Base-by-base conservation (phyloP, 2,329 filamentous ascomycete genomes). In the Aspergillus sp. region DNA sequence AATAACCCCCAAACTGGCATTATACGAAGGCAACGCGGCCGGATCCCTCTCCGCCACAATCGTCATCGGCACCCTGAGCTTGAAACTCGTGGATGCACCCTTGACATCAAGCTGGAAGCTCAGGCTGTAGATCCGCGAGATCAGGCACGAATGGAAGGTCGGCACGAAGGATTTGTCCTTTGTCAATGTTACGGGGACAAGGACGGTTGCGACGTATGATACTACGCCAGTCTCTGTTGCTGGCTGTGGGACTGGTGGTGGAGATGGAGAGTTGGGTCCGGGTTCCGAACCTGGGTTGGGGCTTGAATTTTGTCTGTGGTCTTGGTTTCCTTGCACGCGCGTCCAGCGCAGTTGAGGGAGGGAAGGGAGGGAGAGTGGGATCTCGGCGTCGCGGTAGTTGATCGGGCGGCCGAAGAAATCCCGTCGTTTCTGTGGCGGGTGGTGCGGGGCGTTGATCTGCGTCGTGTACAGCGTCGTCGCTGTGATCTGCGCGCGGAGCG, bases 81-180 rank as follows among this genome's bases (percentile, higher is more conserved):
- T n/a, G 9, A 66, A 57, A 3, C 58, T 54, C 9, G 46, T n/a
- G 0, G 52, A 31, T 11, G 52, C 61, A 8, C 61, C 64, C 4
- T 59, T 54, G 2, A 66, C 59, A 11, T 54, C 54, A 4, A 67
- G 52, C 15, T 59, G 59, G 4, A 67, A 50, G 8, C 49, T 41
- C 11, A 67, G 54, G 8, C 59, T 55, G 43, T 67, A 67, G 3
- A 54, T 57, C 1, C 65, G 54, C 0, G 65, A 64, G 1, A 65
- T 61, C 17, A 62, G 46, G 47, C 65, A 67, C 25, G 65, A 59
- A 43, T 67, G 63, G 46, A 67, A 67, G 0, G 65, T 64, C 7
- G 64, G 59, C 5, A 66, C 57, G 6, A 67, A 61, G 15, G 57
- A 62, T 17, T 64, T 60, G n/a, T 58, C 63, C 4, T 54, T 54